Percentiles rank a stretch among this genome's conserved stretches.
Conservation (phyloP, 2,329 filamentous ascomycete species). For the Macrophomina tecta region DNA sequence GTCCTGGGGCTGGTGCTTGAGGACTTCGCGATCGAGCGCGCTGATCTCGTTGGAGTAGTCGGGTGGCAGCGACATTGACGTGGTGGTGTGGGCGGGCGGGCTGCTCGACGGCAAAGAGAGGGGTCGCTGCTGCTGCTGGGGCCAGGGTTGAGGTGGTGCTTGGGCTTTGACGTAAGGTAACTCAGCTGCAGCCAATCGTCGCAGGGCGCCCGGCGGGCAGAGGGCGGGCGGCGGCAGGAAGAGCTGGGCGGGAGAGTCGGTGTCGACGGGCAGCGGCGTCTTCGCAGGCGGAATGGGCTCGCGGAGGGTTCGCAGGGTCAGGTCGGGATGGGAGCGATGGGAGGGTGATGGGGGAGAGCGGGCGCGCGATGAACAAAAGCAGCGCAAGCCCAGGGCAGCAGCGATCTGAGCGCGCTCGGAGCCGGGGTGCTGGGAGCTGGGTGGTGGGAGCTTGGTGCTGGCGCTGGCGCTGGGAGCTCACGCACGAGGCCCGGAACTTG, state of each 20-base stretch:
- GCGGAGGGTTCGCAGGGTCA: conserved; percentile 17
- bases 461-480: conserved; percentile 14
- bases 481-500: conserved; percentile 24
- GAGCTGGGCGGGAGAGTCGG: background rate
- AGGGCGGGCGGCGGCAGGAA: conserved; percentile 4
- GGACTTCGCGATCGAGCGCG: conserved; percentile 66
- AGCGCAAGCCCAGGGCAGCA: conserved; percentile 27
- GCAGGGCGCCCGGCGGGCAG: conserved; percentile 24
- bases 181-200: conserved; percentile 23
- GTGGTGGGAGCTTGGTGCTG: background rate
- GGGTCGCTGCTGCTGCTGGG: conserved; percentile 28
- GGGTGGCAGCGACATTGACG: conserved; percentile 47
- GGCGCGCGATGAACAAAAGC: conserved; percentile 27
- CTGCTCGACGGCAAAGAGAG: conserved; percentile 22
- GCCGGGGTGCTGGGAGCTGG: conserved; percentile 20
- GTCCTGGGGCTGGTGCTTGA: conserved; percentile 65
- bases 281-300: background rate
- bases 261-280: background rate
- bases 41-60: conserved; percentile 64
- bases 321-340: conserved; percentile 24
- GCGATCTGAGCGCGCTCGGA: conserved; percentile 21
- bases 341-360: conserved; percentile 23
- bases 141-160: conserved; percentile 28
- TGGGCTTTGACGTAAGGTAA: conserved; percentile 28
- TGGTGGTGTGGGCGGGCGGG: conserved; percentile 18